Conservation (phyloP, 2,329 filamentous ascomycete species). For the Macrophomina phaseolina region DNA sequence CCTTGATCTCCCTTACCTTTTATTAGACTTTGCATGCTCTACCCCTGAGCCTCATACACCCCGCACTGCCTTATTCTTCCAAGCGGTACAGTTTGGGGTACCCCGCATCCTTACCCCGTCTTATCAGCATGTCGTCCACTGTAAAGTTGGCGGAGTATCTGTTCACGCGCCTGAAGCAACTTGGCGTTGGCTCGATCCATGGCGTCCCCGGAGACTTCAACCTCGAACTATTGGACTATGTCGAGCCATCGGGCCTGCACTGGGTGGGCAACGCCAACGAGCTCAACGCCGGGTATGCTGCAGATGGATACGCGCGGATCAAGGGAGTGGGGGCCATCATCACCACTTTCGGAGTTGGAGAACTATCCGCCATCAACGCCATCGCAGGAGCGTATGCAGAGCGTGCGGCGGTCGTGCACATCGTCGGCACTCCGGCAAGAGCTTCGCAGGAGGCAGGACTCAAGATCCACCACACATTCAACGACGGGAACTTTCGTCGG, state of each 20-base stretch:
- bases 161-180: constrained; percentile 48
- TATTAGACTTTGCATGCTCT: neutral
- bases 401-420: constrained; percentile 69
- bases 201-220: constrained; percentile 54
- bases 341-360: constrained; percentile 76
- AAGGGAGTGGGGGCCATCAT: constrained; percentile 68
- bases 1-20: no score
- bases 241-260: constrained; percentile 42
- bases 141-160: constrained; percentile 35
- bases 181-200: constrained; percentile 52
- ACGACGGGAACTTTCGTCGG: constrained; percentile 60
- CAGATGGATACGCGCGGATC: constrained; percentile 63
- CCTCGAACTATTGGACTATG: constrained; percentile 41
- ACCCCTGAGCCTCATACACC: neutral
- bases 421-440: constrained; percentile 60
- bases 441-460: constrained; percentile 51
- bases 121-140: neutral
- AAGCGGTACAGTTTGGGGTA: no score
- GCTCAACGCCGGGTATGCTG: constrained; percentile 63
- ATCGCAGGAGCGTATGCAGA: constrained; percentile 77
- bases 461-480: constrained; percentile 71
- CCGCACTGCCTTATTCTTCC: neutral
- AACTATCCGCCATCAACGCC: constrained; percentile 73
- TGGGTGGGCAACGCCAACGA: constrained; percentile 62
- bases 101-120: no score